Percentiles rank a stretch among this genome's conserved stretches.
These are phyloP conservation scores for Cryphonectria carpinicola DNA, from an alignment of 2,329 filamentous ascomycete genomes.

Conservation along the genomic window DNA sequence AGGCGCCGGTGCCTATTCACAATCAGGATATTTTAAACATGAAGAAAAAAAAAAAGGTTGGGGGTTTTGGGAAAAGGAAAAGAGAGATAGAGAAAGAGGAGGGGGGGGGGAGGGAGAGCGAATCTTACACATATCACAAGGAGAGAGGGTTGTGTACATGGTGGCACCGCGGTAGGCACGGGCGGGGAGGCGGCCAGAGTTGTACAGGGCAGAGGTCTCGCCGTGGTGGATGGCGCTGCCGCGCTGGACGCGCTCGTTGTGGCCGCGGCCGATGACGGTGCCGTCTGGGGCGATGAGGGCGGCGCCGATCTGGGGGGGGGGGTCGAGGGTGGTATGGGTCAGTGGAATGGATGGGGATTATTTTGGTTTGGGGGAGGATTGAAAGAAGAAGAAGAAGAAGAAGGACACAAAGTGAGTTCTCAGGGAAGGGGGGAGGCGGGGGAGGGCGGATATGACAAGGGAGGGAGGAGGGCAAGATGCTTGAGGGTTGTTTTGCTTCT, in stretches of 20 bases:
- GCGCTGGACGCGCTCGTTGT: constrained; percentile 77
- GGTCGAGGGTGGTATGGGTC: background rate
- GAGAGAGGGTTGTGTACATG: constrained; percentile 83
- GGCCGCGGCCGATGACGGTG: constrained; percentile 70
- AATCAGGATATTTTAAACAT: background rate
- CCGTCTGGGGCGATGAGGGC: constrained; percentile 70
- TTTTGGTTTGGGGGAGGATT: no score
- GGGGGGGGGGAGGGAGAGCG: background rate
- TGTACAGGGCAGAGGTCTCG: constrained; percentile 76
- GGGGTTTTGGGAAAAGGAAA: no score
- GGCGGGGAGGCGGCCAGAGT: constrained; percentile 72
- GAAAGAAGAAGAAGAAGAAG: no score
- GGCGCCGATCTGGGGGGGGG: constrained; percentile 51
- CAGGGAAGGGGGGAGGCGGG: no score
- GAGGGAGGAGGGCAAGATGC: no score
- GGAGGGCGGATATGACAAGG: no score
- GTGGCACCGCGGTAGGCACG: constrained; percentile 71
- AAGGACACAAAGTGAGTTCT: no score
- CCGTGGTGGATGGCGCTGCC: constrained; percentile 53
- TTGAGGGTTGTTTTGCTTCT: no score
- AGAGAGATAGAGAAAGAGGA: no score
- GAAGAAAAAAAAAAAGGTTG: no score
- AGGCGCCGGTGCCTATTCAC: constrained; percentile 65
- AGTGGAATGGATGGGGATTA: background rate
- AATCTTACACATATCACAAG: constrained; percentile 73